Evolutionary conservation across 1,284 basidiomycete species (phyloP).

Genomic region (Taiwanofungus camphoratus): DNA sequence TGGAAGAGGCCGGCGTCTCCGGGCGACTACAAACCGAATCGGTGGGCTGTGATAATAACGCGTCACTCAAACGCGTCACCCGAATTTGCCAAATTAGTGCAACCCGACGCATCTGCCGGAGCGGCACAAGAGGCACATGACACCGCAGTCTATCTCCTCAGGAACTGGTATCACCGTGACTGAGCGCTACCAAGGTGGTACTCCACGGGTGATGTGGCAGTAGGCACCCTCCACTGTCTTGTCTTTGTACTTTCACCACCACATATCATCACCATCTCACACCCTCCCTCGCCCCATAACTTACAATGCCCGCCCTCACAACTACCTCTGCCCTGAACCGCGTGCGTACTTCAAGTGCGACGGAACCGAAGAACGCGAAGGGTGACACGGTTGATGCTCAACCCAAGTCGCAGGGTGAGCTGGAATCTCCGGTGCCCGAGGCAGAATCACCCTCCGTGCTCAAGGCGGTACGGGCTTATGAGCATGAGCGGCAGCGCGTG

Average conservation of each 20-base stretch:
- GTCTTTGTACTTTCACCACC: neutral
- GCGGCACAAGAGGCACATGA: neutral
- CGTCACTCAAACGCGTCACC: constrained; percentile 4
- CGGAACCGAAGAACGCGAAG: neutral
- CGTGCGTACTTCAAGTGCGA: constrained; percentile 1
- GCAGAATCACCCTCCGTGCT: constrained; percentile 13
- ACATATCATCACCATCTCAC: neutral
- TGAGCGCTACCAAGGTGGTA: constrained; percentile 5
- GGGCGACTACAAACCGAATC: no score
- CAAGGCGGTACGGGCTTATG: constrained; percentile 41
- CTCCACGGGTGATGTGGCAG: neutral
- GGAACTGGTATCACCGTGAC: neutral
- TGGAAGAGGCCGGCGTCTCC: no score
- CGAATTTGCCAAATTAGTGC: neutral
- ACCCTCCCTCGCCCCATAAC: no score
- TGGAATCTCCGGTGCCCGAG: constrained; percentile 1
- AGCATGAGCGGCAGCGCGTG: constrained; percentile 41
- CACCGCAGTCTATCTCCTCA: neutral
- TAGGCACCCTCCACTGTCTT: neutral
- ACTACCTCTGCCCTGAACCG: neutral
- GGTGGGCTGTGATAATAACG: constrained; percentile 1
- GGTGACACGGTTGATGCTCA: constrained; percentile 1
- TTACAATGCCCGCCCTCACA: constrained; percentile 11
- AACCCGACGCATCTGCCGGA: neutral
- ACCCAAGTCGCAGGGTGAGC: neutral